These are phyloP conservation scores for Alternaria infectoria DNA, from an alignment of 2,329 filamentous ascomycete genomes.

Conservation along the genomic window DNA sequence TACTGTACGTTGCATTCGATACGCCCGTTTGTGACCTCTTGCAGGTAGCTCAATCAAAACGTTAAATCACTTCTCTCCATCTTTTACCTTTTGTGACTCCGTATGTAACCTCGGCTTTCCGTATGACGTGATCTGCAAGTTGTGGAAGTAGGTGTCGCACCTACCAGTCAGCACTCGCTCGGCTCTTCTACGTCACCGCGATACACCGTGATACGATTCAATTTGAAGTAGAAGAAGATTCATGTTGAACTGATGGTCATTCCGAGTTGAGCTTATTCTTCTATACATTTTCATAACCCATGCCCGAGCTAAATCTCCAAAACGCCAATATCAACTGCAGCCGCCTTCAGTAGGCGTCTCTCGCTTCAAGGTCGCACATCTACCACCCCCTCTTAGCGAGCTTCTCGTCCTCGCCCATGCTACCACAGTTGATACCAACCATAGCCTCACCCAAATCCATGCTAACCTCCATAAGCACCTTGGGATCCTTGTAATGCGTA, in stretches of 20 bases:
- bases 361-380: neutral
- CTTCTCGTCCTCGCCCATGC: slow-evolving; percentile 80
- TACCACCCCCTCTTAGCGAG: slow-evolving; percentile 86
- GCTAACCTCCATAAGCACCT: slow-evolving; percentile 85
- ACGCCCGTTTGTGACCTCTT: slow-evolving; percentile 2
- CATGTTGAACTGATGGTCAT: neutral
- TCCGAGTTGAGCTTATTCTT: slow-evolving; percentile 1
- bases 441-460: slow-evolving; percentile 94
- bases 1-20: slow-evolving; percentile 2
- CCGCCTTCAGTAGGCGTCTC: neutral
- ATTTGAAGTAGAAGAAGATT: neutral
- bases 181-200: neutral
- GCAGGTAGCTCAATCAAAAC: slow-evolving; percentile 11
- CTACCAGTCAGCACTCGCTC: neutral
- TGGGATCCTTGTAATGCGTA: slow-evolving; percentile 85
- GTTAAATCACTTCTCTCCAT: neutral
- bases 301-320: neutral
- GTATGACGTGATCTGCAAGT: slow-evolving; percentile 5
- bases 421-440: slow-evolving; percentile 89
- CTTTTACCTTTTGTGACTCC: neutral
- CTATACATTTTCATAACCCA: neutral
- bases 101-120: slow-evolving; percentile 1
- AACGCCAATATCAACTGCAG: neutral
- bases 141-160: neutral
- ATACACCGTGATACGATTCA: neutral